Evolutionary conservation across 192 early-diverging fungal species (phyloP).

Genomic region (Thamnidium elegans): DNA sequence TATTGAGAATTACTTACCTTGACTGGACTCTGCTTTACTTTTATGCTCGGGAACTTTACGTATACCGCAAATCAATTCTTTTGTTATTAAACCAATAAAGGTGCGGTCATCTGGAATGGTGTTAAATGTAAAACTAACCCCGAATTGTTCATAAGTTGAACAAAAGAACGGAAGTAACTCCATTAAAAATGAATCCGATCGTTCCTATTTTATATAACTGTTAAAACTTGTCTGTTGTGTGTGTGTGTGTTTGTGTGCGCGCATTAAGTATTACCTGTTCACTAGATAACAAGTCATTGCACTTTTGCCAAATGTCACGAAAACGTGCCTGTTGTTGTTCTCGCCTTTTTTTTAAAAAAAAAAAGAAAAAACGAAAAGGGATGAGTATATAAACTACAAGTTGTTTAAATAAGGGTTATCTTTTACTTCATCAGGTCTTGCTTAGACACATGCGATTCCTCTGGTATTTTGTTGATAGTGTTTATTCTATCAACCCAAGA

Average conservation of each 20-base stretch:
- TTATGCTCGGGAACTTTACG: slow-evolving; percentile 31
- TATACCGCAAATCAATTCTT: slow-evolving; percentile 34
- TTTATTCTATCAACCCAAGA: slow-evolving; percentile 43
- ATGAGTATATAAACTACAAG: neutral
- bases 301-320: slow-evolving; percentile 18
- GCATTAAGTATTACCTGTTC: slow-evolving; percentile 13
- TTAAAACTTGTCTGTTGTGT: no score
- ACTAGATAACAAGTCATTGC: slow-evolving; percentile 3
- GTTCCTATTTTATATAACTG: slow-evolving; percentile 28
- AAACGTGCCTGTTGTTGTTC: slow-evolving; percentile 21
- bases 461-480: slow-evolving; percentile 17
- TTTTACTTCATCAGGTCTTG: slow-evolving; percentile 3
- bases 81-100: slow-evolving; percentile 33
- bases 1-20: slow-evolving; percentile 21
- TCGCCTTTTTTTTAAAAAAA: slow-evolving; percentile 11
- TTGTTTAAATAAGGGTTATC: neutral
- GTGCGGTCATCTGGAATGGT: slow-evolving; percentile 25
- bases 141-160: slow-evolving; percentile 27
- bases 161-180: slow-evolving; percentile 31
- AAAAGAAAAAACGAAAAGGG: no score
- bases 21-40: slow-evolving; percentile 29
- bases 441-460: slow-evolving; percentile 1
- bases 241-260: neutral
- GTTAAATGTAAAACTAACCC: neutral
- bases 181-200: slow-evolving; percentile 17